A percentile compares a stretch with the other conserved stretches of the same genome.
Conservation (phyloP, 176 grass and related monocot species). For the Cocos nucifera region DNA sequence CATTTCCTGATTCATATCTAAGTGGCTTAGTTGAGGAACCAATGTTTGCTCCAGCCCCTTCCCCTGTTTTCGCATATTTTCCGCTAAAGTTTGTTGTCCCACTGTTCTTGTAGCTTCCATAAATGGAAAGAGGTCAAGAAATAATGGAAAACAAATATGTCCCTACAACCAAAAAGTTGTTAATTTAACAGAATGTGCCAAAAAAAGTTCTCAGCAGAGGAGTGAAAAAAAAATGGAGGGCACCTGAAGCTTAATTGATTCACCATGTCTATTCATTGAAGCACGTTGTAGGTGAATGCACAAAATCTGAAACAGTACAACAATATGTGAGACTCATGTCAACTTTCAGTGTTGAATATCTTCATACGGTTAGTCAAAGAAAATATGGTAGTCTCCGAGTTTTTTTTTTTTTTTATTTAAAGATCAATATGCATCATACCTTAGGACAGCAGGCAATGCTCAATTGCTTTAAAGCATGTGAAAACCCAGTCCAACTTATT, state of each 20-base stretch:
- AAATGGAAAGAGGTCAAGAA: slow-evolving; percentile 70
- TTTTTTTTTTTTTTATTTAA: too few species aligned
- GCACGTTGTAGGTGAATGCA: slow-evolving; percentile 91
- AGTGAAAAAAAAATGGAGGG: background rate
- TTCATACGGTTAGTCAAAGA: too few species aligned
- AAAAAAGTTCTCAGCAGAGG: background rate
- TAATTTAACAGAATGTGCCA: background rate
- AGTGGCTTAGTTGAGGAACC: slow-evolving; percentile 15
- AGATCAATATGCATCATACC: slow-evolving; percentile 25
- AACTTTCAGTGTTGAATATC: too few species aligned
- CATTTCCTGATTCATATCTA: slow-evolving; percentile 27
- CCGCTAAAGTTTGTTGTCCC: slow-evolving; percentile 18
- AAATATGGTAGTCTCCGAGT: too few species aligned
- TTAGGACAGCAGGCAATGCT: slow-evolving; percentile 63
- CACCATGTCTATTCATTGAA: slow-evolving; percentile 46
- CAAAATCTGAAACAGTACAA: slow-evolving; percentile 44
- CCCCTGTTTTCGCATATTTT: slow-evolving; percentile 16
- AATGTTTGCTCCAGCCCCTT: background rate
- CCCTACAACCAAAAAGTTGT: slow-evolving; percentile 36
- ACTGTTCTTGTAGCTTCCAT: slow-evolving; percentile 24
- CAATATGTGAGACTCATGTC: slow-evolving; percentile 1
- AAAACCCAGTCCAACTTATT: slow-evolving; percentile 47
- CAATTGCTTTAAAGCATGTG: slow-evolving; percentile 73
- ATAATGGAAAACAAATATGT: slow-evolving; percentile 77
- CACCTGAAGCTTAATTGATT: slow-evolving; percentile 66